Evolutionary conservation across 495 filamentous ascomycete genomes (phyloP), one percentile per base, ranked within the genome.

Genomic region (Entonaema liquescens): DNA sequence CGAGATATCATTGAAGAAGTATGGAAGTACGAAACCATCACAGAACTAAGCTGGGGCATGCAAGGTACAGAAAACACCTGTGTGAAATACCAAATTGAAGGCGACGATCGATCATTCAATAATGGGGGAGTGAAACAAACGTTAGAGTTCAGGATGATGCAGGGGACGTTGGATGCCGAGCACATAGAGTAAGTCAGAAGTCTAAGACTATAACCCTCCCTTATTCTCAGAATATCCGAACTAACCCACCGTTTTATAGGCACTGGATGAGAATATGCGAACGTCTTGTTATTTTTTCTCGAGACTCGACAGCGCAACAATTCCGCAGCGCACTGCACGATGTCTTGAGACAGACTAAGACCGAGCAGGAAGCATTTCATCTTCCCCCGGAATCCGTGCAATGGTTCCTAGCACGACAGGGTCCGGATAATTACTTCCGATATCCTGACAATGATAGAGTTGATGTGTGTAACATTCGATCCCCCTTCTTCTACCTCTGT

Each of bases 161-260:
- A 76, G 31, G 74, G 74, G 5, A 74, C 74, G 1, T 29, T 76
- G 0, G 74, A 75, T 25, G 69, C 65, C 3, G 62, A 72, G 0
- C 72, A 75, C 28, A 57, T 74, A 47, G 49, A 50, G 71, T 68
- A 55, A 65, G 59, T 19, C 11, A 5, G 19, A 36, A 7, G 19
- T 12, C 21, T 7, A n/a, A 15, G 50, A 15, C 31, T 17, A 19
- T 33, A 33, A 9, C 11, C 28, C 40, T 50, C 33, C 19, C 42
- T 17, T 31, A n/a, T 26, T 31, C 5, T 25, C 23, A 13, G 25
- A 61, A 59, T n/a, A 29, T 31, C 21, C n/a, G 26, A 36, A 35
- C 61, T 65, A 53, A 64, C 36, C 17, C 28, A 21, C 23, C 35
- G 2, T 21, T 13, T 11, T 54, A 8, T 23, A 70, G 69, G 55